phyloP scores from a whole-genome alignment of 306 rosid genomes.

The Cucurbita argyrosperma region DNA sequence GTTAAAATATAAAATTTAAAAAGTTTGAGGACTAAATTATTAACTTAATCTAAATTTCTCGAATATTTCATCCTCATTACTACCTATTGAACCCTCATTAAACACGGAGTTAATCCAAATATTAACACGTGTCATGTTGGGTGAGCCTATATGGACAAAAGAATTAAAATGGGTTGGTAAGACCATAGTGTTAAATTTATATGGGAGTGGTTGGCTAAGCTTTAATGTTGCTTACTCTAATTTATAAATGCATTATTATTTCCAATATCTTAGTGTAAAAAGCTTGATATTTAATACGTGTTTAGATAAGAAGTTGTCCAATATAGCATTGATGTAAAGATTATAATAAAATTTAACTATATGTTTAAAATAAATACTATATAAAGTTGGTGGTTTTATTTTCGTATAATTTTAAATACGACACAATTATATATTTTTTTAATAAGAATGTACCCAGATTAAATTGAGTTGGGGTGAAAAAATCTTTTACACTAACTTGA shows the following conservation, averaged over 20 bases:
- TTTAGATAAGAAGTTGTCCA: neutral
- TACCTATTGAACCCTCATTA: neutral
- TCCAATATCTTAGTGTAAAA: neutral
- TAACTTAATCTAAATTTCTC: too few species aligned
- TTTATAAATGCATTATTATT: neutral
- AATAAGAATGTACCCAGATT: too few species aligned
- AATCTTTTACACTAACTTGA: too few species aligned
- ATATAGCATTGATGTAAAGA: neutral
- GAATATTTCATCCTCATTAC: neutral
- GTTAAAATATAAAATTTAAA: too few species aligned
- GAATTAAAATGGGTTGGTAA: neutral
- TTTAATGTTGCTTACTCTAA: neutral
- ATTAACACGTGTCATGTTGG: neutral
- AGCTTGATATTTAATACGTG: neutral
- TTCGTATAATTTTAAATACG: neutral
- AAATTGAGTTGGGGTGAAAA: too few species aligned
- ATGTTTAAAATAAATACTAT: neutral
- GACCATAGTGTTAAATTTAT: neutral
- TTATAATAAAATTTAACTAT: neutral
- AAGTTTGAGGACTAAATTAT: too few species aligned
- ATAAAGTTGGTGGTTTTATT: neutral
- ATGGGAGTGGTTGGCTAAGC: neutral
- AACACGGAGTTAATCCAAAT: neutral
- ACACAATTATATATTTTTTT: neutral
- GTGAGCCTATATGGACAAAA: neutral